A percentile compares a stretch with the other conserved stretches of the same genome.
Evolutionary conservation across 352 stramenopile genomes (phyloP).

Genomic region (Elongisporangium anandrum): DNA sequence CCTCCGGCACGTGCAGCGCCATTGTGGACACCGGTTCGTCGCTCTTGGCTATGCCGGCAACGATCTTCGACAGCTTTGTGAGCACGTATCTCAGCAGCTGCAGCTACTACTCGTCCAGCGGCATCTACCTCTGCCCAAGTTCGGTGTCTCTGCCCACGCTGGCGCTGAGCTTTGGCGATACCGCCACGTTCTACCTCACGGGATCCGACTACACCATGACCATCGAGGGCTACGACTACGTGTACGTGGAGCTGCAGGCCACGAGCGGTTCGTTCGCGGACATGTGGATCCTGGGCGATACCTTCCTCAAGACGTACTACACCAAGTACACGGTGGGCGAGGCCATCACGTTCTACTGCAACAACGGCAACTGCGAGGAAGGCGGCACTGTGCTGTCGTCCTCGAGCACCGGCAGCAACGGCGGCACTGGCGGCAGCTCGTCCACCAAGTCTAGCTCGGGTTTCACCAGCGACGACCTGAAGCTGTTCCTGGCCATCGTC

Average conservation of each 20-base stretch:
- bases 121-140: conserved; percentile 56
- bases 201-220: conserved; percentile 48
- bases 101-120: conserved; percentile 15
- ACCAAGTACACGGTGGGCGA: conserved; percentile 60
- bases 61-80: conserved; percentile 34
- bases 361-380: conserved; percentile 33
- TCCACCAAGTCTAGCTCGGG: conserved; percentile 12
- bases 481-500: conserved; percentile 29
- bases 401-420: conserved; percentile 7
- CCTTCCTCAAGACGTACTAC: conserved; percentile 75
- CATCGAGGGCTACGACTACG: conserved; percentile 21
- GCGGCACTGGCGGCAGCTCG: conserved; percentile 8
- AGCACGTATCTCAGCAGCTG: conserved; percentile 44
- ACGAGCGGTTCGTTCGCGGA: conserved; percentile 27
- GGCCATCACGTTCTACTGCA: conserved; percentile 64
- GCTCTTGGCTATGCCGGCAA: conserved; percentile 45
- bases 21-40: conserved; percentile 73
- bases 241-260: conserved; percentile 37
- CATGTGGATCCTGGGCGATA: conserved; percentile 76
- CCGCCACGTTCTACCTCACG: conserved; percentile 53
- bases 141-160: conserved; percentile 40
- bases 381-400: conserved; percentile 5
- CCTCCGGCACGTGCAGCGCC: conserved; percentile 20
- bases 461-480: conserved; percentile 13
- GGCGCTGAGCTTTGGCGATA: conserved; percentile 44